A percentile compares a stretch with the other conserved stretches of the same genome.
phyloP scores from a whole-genome alignment of 768 basidiomycete species.

The Pleurotus tuoliensis region DNA sequence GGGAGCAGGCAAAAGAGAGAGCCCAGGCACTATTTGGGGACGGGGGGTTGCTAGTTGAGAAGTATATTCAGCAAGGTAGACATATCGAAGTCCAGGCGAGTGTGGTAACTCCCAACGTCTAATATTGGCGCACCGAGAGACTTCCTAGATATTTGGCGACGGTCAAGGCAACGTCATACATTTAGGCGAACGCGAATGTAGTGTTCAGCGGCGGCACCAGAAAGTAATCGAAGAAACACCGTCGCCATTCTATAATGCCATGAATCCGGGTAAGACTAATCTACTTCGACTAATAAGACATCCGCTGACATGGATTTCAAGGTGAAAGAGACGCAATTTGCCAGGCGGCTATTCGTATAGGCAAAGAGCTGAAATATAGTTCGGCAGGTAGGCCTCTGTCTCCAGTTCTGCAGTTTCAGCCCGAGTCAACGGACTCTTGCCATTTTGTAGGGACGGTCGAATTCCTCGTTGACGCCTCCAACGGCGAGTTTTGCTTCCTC shows the following conservation, averaged over 20 bases:
- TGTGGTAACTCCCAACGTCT: neutral
- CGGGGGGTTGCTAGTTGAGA: conserved; percentile 54
- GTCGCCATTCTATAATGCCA: conserved; percentile 46
- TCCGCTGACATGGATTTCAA: conserved; percentile 13
- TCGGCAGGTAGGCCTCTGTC: conserved; percentile 45
- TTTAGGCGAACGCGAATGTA: conserved; percentile 70
- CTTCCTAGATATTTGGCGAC: conserved; percentile 60
- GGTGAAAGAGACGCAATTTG: conserved; percentile 46
- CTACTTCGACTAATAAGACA: neutral
- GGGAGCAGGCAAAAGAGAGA: conserved; percentile 32
- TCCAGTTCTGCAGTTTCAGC: neutral
- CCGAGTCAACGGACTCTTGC: neutral
- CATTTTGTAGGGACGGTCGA: conserved; percentile 56
- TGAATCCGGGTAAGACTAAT: neutral
- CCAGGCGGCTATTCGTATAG: conserved; percentile 48
- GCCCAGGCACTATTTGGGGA: conserved; percentile 49
- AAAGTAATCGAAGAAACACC: conserved; percentile 72
- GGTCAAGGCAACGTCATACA: conserved; percentile 55
- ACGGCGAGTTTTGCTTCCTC: conserved; percentile 58
- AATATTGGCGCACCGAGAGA: too few species aligned
- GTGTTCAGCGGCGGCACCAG: conserved; percentile 65
- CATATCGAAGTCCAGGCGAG: conserved; percentile 65
- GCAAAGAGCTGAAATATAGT: conserved; percentile 45
- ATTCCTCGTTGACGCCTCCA: conserved; percentile 54
- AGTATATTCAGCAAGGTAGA: conserved; percentile 49